These are phyloP conservation scores for Pseudozyma sp. DNA, from an alignment of 1,284 basidiomycete genomes.

Conservation along the genomic window DNA sequence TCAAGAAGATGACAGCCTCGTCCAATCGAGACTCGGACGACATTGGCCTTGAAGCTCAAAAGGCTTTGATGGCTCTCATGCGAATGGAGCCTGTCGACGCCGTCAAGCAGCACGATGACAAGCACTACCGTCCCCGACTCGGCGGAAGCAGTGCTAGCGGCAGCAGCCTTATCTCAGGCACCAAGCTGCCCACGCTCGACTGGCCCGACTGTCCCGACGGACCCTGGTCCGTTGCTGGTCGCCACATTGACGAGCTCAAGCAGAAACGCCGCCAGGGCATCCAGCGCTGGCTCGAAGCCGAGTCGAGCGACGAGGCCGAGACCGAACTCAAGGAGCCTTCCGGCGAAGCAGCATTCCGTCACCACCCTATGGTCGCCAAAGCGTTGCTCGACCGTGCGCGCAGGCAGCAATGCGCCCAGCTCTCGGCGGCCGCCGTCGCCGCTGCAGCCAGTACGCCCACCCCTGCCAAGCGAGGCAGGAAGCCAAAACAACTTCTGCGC, in stretches of 20 bases:
- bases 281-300: conserved; percentile 49
- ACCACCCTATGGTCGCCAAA: conserved; percentile 65
- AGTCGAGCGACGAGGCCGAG: conserved; percentile 43
- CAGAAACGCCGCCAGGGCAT: conserved; percentile 40
- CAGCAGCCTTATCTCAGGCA: conserved; percentile 1
- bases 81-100: conserved; percentile 12
- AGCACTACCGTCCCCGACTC: conserved; percentile 33
- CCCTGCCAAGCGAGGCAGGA: conserved; percentile 33
- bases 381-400: conserved; percentile 56
- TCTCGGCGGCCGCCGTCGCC: conserved; percentile 14
- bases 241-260: conserved; percentile 43
- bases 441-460: conserved; percentile 13
- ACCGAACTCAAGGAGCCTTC: conserved; percentile 11
- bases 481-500: conserved; percentile 30
- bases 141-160: conserved; percentile 22
- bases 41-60: conserved; percentile 23
- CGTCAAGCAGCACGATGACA: conserved; percentile 14
- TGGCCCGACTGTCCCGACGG: conserved; percentile 51
- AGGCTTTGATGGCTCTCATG: conserved; percentile 27
- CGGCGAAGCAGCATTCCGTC: conserved; percentile 29
- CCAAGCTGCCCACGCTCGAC: conserved; percentile 46
- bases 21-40: conserved; percentile 11
- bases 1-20: conserved; percentile 23
- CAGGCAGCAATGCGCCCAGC: conserved; percentile 37
- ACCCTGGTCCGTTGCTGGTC: conserved; percentile 47